Base-by-base conservation (phyloP, 148 eudicot genomes). In the Hydrangea macrophylla region DNA sequence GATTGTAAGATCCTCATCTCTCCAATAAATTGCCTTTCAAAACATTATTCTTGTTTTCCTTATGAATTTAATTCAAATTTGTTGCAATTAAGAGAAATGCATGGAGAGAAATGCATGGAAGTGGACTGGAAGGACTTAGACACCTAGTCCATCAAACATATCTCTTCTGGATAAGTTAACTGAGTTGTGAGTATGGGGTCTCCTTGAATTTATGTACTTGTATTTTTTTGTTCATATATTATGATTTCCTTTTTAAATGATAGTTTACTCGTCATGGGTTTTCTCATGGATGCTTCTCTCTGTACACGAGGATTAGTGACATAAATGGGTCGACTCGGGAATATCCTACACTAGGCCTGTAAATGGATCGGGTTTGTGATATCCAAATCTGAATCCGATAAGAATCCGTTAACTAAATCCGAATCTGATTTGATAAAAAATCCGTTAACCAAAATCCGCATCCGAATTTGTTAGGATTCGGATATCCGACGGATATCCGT, bases 51-150 rank as follows among this genome's bases (percentile, higher is more conserved):
- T 60, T 39, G 51, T 45, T 59, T 5, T 48, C n/a, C n/a, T 23
- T 20, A 1, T 30, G n/a, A 36, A 36, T 7, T 36, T 63, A 50
- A 48, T 70, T 23, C 12, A 58, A 26, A 37, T 59, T 40, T 73
- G 24, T 50, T 25, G 73, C 35, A 57, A 74, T 79, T 63, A 81
- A 89, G 96, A 77, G 96, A 90, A 75, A 81, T 90, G 88, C 73
- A 65, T 79, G 66, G 80, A 89, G 96, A 77, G 96, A 90, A 75
- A 81, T 90, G 88, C 73, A 65, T 23, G 88, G 82, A 54, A 87
- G 89, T 73, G 96, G 96, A 75, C 70, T 90, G 58, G 73, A 67
- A 42, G 96, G 96, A 55, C 92, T 90, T 17, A 85, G 87, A 70
- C 92, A 55, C 92, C 92, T 17, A 85, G 87, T 73, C 92, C 96